phyloP scores from a whole-genome alignment of 805 yeast genomes.

The Wickerhamomyces queroliae region DNA sequence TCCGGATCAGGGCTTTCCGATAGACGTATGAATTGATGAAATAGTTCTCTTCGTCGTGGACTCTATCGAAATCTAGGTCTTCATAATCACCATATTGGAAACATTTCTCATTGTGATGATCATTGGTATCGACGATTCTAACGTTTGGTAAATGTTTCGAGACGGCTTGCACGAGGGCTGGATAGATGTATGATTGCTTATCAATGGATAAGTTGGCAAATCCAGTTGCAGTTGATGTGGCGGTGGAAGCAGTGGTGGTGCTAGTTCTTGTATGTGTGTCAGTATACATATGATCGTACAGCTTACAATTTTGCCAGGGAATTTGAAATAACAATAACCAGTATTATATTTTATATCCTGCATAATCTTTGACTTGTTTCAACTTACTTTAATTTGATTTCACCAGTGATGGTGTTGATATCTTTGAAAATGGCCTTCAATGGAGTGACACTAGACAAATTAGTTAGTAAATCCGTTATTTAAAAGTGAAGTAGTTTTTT shows the following conservation, averaged over 20 bases:
- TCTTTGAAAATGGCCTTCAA: constrained; percentile 65
- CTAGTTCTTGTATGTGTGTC: not conserved
- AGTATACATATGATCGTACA: not conserved
- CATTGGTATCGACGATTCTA: constrained; percentile 16
- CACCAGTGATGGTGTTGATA: constrained; percentile 53
- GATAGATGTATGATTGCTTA: constrained; percentile 33
- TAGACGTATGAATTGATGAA: constrained; percentile 76
- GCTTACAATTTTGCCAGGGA: no score
- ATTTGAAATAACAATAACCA: not conserved
- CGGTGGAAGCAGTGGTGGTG: not conserved
- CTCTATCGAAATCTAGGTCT: constrained; percentile 69
- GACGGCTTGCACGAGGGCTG: constrained; percentile 29
- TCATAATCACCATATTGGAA: constrained; percentile 91
- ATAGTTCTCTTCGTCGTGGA: constrained; percentile 42
- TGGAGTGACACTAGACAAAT: constrained; percentile 55
- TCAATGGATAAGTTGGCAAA: constrained; percentile 27
- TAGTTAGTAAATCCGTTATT: constrained; percentile 31
- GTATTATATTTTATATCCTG: no score
- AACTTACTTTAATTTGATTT: constrained; percentile 37
- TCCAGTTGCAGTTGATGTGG: no score
- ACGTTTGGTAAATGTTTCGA: constrained; percentile 27
- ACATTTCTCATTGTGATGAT: constrained; percentile 24
- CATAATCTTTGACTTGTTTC: not conserved
- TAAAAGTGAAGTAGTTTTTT: constrained; percentile 13
- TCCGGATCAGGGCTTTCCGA: constrained; percentile 86